These are phyloP conservation scores for Litsea cubeba DNA, from an alignment of 164 flowering plant species.

Conservation along the genomic window DNA sequence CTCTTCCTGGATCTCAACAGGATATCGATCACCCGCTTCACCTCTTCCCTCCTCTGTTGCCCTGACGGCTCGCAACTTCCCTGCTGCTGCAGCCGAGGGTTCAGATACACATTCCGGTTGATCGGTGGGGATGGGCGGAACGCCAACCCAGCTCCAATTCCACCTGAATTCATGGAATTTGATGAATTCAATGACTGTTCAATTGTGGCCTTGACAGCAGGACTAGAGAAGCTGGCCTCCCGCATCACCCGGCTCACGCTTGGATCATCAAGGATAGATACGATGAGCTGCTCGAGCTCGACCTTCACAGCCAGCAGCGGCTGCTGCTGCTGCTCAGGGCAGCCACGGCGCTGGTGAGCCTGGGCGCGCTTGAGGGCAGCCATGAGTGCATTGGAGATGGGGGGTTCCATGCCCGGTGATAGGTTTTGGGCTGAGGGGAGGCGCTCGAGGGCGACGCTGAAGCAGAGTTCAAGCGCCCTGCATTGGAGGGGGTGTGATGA, in stretches of 20 bases:
- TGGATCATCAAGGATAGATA: constrained; percentile 91
- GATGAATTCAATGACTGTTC: constrained; percentile 61
- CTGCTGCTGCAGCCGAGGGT: constrained; percentile 48
- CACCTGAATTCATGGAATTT: constrained; percentile 18
- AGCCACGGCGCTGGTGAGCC: constrained; percentile 95
- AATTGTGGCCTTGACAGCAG: constrained; percentile 88
- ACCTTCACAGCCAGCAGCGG: constrained; percentile 94
- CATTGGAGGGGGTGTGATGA: constrained; percentile 98
- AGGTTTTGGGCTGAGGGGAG: constrained; percentile 63
- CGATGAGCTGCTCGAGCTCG: constrained; percentile 88
- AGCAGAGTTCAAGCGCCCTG: constrained; percentile 96
- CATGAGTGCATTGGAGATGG: constrained; percentile 88
- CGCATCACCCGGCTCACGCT: constrained; percentile 96
- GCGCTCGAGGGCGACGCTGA: constrained; percentile 92
- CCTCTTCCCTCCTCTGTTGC: constrained; percentile 53
- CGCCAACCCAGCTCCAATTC: constrained; percentile 33
- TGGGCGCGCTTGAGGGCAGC: constrained; percentile 97
- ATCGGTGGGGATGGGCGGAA: constrained; percentile 25
- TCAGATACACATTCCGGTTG: constrained; percentile 57
- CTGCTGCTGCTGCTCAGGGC: constrained; percentile 97
- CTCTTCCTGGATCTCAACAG: constrained; percentile 48
- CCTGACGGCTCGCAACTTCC: constrained; percentile 28
- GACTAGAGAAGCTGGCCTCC: constrained; percentile 95
- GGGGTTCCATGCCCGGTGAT: constrained; percentile 63
- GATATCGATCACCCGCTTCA: constrained; percentile 58